Evolutionary conservation across 2,329 filamentous ascomycete genomes (phyloP), one percentile per base, ranked within the genome.

Genomic region (Venturia oleaginea): DNA sequence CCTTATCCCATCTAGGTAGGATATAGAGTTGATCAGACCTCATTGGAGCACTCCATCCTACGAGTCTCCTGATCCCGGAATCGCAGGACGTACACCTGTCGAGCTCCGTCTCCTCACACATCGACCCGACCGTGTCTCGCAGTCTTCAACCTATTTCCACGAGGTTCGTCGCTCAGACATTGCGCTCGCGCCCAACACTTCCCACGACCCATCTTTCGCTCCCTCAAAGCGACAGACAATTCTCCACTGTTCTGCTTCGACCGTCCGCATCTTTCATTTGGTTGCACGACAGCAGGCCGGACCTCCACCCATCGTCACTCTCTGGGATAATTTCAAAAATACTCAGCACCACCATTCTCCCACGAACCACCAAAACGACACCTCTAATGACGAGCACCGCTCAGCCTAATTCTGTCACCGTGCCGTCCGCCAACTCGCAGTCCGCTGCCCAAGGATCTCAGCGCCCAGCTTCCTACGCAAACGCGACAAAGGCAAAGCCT

Each of bases 331-430:
- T 59, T 64, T 24, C 30, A 30, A 48, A 64, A 37, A 32, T 59
- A 22, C 51, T 24, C 62, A 24, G 10, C 32, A 62, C 42, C 2
- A 30, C 34, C 43, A 10, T 24, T 40, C 48, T 57, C 43, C 40
- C 42, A 62, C 59, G 19, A 24, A 6, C 38, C 37, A 40, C 43
- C 57, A 34, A 40, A 40, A 48, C 43, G 64, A 64, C 67, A 66
- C 68, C 72, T 81, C 81, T 83, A 82, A 86, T 86, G 84, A 86
- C 80, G 78, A 85, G 83, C 81, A 81, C 81, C 76, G 78, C 79
- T 75, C 76, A 81, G 74, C 76, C 78, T 67, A 75, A 72, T 70
- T 79, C 79, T 73, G 75, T 78, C 68, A 79, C 75, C 74, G 74
- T 72, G 11, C 40, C 46, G 72, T 77, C 79, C 77, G 77, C 78